phyloP scores from a whole-genome alignment of 164 flowering plant species.

The Nelumbo lutea region DNA sequence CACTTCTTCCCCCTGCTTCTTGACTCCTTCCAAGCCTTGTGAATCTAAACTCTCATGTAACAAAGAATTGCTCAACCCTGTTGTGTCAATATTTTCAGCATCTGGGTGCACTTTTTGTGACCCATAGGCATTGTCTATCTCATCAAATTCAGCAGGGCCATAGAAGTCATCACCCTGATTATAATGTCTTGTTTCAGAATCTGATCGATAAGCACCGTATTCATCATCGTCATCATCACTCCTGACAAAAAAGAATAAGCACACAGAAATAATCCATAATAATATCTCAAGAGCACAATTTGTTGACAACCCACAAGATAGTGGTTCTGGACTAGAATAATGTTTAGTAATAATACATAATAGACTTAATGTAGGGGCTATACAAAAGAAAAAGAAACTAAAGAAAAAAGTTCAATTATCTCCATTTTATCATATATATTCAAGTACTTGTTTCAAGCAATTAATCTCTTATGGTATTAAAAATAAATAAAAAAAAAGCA shows the following conservation, averaged over 20 bases:
- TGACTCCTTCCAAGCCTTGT: slow-evolving; percentile 19
- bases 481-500: too few species aligned
- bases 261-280: slow-evolving; percentile 2
- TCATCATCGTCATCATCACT: slow-evolving; percentile 73
- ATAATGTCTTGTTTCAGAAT: slow-evolving; percentile 42
- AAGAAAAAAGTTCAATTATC: too few species aligned
- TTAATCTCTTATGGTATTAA: too few species aligned
- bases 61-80: slow-evolving; percentile 42
- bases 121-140: slow-evolving; percentile 37
- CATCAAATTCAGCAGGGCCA: slow-evolving; percentile 48
- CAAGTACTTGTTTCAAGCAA: too few species aligned
- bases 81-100: slow-evolving; percentile 34
- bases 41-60: slow-evolving; percentile 29
- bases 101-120: slow-evolving; percentile 44
- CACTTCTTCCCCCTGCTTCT: slow-evolving; percentile 27
- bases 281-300: not conserved
- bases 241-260: slow-evolving; percentile 34
- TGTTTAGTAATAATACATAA: not conserved
- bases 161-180: slow-evolving; percentile 39
- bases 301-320: not conserved
- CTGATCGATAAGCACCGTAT: slow-evolving; percentile 45
- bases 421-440: too few species aligned
- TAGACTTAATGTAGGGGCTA: not conserved
- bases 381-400: too few species aligned
- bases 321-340: not conserved